Base-by-base conservation (phyloP, 2,329 filamentous ascomycete species). In the Phialophora tarda region DNA sequence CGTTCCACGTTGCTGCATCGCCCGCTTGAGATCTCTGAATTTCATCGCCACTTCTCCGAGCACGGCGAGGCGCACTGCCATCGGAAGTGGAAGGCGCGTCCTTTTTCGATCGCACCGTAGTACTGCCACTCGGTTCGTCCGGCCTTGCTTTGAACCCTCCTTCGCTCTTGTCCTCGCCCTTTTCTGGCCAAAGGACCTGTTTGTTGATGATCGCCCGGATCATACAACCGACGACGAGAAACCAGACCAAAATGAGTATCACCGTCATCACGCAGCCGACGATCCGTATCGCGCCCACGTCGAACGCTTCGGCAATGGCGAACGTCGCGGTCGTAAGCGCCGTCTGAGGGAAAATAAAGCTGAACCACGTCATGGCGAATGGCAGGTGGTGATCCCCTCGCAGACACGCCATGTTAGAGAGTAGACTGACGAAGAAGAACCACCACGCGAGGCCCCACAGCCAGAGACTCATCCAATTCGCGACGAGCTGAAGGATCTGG, bases 301-400 rank as follows among this genome's bases (percentile, higher is more conserved):
- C 78, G 53, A 91, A 86, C 0, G 87, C 87, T 10, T 83, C 82
- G 0, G 86, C 90, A 58, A 95, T 84, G 1, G 89, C 86, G 70
- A 91, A 88, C 0, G 91, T 95, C 0, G 91, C 89, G 0, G 89
- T 91, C 44, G 85, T 85, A 66, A 92, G 78, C 0, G 89, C 90
- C 0, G 91, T 93, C 72, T 93, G 92, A 1, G 91, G 91, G 73
- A 93, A 93, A 4, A 93, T 84, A 76, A 93, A 94, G 3, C 88
- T 91, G 78, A 89, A 95, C 88, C 91, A 96, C 1, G 89, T 91
- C 90, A 95, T 93, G 21, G 90, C 89, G 73, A 93, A 95, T 3
- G 87, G 84, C 81, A 93, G 86, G 62, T 82, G 85, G 30, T 71
- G 63, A 12, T 65, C 63, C 14, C 55, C 53, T n/a, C 57, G 53